A percentile compares a stretch with the other conserved stretches of the same genome.
Evolutionary conservation across 192 early-diverging fungal species (phyloP).

Genomic region (Backusella morwellensis): DNA sequence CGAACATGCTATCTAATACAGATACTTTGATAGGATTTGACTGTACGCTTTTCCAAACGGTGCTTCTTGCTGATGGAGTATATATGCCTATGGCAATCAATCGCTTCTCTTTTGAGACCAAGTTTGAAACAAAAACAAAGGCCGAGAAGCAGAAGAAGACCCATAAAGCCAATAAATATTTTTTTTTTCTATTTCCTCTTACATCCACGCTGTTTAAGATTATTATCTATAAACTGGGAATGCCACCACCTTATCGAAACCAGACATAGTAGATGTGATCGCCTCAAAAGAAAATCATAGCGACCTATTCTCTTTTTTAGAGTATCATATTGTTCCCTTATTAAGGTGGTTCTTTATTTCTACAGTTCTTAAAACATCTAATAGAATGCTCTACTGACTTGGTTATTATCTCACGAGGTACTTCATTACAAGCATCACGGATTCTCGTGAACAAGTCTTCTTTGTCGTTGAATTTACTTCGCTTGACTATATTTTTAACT

Average conservation of each 20-base stretch:
- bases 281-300: background rate
- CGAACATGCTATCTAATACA: slow-evolving; percentile 2
- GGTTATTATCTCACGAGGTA: too few relatives aligned
- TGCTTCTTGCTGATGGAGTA: slow-evolving; percentile 8
- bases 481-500: too few relatives aligned
- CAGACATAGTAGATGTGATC: background rate
- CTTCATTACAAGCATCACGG: too few relatives aligned
- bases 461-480: too few relatives aligned
- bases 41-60: background rate
- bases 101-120: slow-evolving; percentile 1
- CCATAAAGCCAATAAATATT: background rate
- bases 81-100: slow-evolving; percentile 3
- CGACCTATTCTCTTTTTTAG: slow-evolving; percentile 8
- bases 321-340: too few relatives aligned
- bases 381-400: too few relatives aligned
- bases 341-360: too few relatives aligned
- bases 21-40: slow-evolving; percentile 6
- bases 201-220: slow-evolving; percentile 10
- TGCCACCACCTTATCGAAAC: background rate
- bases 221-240: slow-evolving; percentile 10
- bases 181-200: slow-evolving; percentile 8
- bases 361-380: too few relatives aligned
- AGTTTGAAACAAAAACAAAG: background rate
- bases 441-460: too few relatives aligned
- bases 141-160: background rate